phyloP scores from a whole-genome alignment of 805 yeast species.

The Candida sakaeoensis region DNA sequence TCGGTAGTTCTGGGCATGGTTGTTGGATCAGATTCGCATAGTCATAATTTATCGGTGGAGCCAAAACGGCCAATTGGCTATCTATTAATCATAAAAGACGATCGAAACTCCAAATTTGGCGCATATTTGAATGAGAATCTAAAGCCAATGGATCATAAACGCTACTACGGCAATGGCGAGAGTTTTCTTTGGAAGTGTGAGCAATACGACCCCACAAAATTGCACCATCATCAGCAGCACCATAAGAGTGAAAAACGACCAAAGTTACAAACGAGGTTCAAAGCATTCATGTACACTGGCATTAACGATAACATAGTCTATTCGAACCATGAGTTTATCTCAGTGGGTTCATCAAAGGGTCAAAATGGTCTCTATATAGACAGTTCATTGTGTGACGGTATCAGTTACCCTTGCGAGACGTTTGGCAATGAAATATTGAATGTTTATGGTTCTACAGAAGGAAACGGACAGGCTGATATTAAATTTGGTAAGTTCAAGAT shows the following conservation, averaged over 20 bases:
- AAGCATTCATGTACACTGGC: constrained; percentile 86
- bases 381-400: constrained; percentile 69
- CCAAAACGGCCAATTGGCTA: constrained; percentile 56
- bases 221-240: constrained; percentile 11
- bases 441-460: too few relatives aligned
- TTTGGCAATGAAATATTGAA: constrained; percentile 82
- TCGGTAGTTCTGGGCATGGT: constrained; percentile 31
- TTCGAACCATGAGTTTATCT: constrained; percentile 70
- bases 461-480: constrained; percentile 25
- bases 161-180: constrained; percentile 92
- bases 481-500: constrained; percentile 61
- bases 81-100: constrained; percentile 68
- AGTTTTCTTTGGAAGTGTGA: constrained; percentile 88
- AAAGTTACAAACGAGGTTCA: constrained; percentile 39
- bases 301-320: constrained; percentile 80
- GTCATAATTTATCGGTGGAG: constrained; percentile 9
- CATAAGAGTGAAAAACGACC: not conserved
- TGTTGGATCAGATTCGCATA: constrained; percentile 14
- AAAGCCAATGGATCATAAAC: constrained; percentile 64
- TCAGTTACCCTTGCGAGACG: constrained; percentile 73
- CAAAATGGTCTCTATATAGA: constrained; percentile 91
- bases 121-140: constrained; percentile 72
- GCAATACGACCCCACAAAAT: constrained; percentile 22
- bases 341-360: constrained; percentile 91
- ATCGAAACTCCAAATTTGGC: constrained; percentile 64